A percentile compares a stretch with the other conserved stretches of the same genome.
phyloP scores from a whole-genome alignment of 768 basidiomycete genomes.

The Bullera alba region DNA sequence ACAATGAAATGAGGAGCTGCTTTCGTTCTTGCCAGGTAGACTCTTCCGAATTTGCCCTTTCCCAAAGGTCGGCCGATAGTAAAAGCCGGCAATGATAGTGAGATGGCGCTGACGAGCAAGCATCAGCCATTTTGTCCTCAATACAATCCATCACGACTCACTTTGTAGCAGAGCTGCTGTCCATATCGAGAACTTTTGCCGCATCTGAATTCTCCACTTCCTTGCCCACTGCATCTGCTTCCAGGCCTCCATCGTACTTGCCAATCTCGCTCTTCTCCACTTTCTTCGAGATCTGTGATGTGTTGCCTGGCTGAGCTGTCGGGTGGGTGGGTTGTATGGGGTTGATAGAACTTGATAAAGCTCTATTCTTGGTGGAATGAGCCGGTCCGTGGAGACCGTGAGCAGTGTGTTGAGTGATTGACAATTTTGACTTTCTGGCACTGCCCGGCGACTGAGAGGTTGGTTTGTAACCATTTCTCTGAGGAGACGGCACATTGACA shows the following conservation, averaged over 20 bases:
- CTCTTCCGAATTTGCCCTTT: conserved; percentile 98
- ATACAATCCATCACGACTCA: conserved; percentile 4
- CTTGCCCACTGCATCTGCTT: conserved; percentile 63
- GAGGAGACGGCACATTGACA: conserved; percentile 24
- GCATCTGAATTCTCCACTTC: conserved; percentile 68
- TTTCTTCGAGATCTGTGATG: background rate
- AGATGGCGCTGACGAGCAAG: conserved; percentile 39
- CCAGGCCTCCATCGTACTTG: conserved; percentile 92
- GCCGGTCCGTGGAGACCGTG: conserved; percentile 47
- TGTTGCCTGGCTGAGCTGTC: conserved; percentile 2
- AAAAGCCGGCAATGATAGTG: conserved; percentile 78
- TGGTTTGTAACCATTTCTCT: background rate
- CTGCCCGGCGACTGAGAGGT: no score
- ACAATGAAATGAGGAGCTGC: conserved; percentile 80
- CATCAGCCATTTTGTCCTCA: conserved; percentile 1
- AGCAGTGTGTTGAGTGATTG: conserved; percentile 36
- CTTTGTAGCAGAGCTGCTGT: conserved; percentile 54
- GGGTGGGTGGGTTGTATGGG: conserved; percentile 10
- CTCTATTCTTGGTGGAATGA: conserved; percentile 38
- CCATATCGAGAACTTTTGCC: conserved; percentile 71
- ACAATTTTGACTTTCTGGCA: conserved; percentile 15
- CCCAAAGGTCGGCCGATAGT: conserved; percentile 93
- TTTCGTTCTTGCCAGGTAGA: conserved; percentile 97
- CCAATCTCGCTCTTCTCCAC: conserved; percentile 51
- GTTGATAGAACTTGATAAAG: conserved; percentile 20